Evolutionary conservation across 1,284 basidiomycete species (phyloP), one percentile per base, ranked within the genome.

Genomic region (Melampsora larici-populina): DNA sequence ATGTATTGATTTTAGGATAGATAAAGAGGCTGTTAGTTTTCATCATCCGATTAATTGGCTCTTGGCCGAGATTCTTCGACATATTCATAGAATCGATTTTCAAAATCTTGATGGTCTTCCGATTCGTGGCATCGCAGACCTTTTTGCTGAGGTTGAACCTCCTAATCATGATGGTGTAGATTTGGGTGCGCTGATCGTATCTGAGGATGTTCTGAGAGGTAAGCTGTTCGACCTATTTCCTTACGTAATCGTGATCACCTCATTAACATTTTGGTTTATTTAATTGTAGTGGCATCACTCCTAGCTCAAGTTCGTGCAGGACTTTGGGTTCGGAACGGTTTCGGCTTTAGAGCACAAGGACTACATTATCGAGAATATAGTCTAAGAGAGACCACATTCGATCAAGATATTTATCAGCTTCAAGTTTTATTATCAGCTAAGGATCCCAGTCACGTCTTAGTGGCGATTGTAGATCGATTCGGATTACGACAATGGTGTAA

Each of bases 251-350:
- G 24, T 74, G 67, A 33, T 60, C n/a, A 49, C 17, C 43, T n/a
- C 1, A 24, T n/a, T 29, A 13, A 31, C 26, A 17, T 60, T 60
- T 9, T 36, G 65, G 29, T 62, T 64, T 31, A 46, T 58, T 66
- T 15, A 55, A 24, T 66, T 17, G 62, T 79, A 94, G 93, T 93
- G 5, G 86, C 93, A 26, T 88, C 90, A 0, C 92, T 94, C 87
- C 90, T 98, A 48, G 93, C 96, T 0, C 97, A 99, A 84, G 94
- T 98, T 74, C 89, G 94, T 21, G 91, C 93, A 1, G 94, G 95
- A 2, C 87, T 98, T 26, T 99, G 97, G 97, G 95, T 97, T 4
- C 91, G 96, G 72, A 99, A 99, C 81, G 97, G 97, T 1, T 93
- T 94, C 81, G 92, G 92, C 7, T 95, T 99, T 81, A 90, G 96